Evolutionary conservation across 148 eudicot genomes (phyloP).

Genomic region (Chenopodium berlandieri): DNA sequence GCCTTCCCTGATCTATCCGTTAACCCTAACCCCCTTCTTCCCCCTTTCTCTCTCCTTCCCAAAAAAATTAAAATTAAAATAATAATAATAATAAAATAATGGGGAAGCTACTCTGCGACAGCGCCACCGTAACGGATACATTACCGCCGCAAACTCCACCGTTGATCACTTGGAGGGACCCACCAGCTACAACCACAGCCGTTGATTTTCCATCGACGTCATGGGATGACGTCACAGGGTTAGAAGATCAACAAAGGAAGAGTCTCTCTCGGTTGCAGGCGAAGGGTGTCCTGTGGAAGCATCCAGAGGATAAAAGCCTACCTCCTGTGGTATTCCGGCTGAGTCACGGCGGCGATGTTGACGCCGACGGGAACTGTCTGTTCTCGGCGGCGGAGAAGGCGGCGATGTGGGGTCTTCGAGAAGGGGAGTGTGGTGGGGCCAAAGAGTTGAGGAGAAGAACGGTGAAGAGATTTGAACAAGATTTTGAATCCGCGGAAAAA

Average conservation of each 20-base stretch:
- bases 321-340: conserved; percentile 56
- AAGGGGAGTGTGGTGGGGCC: conserved; percentile 20
- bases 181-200: conserved; percentile 34
- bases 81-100: conserved; percentile 25
- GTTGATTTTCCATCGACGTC: conserved; percentile 27
- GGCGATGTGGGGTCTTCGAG: background rate
- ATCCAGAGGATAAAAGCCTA: conserved; percentile 32
- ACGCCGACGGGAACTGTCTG: conserved; percentile 83
- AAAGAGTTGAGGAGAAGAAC: conserved; percentile 58
- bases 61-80: background rate
- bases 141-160: conserved; percentile 47
- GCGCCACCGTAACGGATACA: conserved; percentile 32
- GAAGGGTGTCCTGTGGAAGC: conserved; percentile 82
- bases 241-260: conserved; percentile 59
- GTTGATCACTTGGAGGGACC: conserved; percentile 56
- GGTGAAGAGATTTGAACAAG: conserved; percentile 62
- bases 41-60: conserved; percentile 20
- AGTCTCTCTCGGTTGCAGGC: conserved; percentile 42
- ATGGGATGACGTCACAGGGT: conserved; percentile 70
- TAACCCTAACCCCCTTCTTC: conserved; percentile 37
- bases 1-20: conserved; percentile 48
- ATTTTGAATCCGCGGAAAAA: conserved; percentile 45
- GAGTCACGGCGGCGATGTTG: conserved; percentile 84
- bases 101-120: conserved; percentile 84
- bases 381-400: conserved; percentile 68